phyloP scores from a whole-genome alignment of 805 yeast species.

The Blastobotrys mokoenaii region DNA sequence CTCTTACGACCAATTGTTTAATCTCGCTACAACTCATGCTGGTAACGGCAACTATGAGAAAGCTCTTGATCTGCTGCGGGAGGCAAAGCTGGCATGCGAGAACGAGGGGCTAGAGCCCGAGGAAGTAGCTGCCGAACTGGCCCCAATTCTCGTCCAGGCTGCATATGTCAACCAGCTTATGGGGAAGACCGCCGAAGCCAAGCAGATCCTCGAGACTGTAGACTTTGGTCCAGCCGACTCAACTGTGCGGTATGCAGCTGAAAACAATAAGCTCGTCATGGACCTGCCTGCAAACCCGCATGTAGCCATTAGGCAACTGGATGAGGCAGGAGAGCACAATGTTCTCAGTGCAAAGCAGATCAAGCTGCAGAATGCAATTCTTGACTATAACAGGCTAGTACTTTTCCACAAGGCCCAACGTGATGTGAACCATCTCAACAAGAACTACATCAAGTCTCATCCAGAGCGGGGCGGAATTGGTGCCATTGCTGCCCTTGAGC shows the following conservation, averaged over 20 bases:
- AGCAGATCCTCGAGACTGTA: slow-evolving; percentile 31
- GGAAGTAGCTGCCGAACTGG: slow-evolving; percentile 42
- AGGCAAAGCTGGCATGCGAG: slow-evolving; percentile 38
- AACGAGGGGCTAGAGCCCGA: slow-evolving; percentile 30
- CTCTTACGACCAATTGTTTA: slow-evolving; percentile 52
- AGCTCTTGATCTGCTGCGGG: slow-evolving; percentile 38
- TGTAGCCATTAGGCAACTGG: slow-evolving; percentile 12
- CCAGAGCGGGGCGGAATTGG: slow-evolving; percentile 13
- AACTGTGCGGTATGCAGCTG: slow-evolving; percentile 8
- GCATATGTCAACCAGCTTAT: slow-evolving; percentile 42
- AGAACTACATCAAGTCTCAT: slow-evolving; percentile 1
- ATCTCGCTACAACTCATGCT: slow-evolving; percentile 45
- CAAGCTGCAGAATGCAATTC: slow-evolving; percentile 11
- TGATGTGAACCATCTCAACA: slow-evolving; percentile 12
- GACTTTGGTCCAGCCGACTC: slow-evolving; percentile 13
- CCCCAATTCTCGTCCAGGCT: slow-evolving; percentile 51
- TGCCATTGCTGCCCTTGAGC: slow-evolving; percentile 4
- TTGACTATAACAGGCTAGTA: slow-evolving; percentile 34
- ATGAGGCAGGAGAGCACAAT: slow-evolving; percentile 23
- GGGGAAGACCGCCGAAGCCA: slow-evolving; percentile 31
- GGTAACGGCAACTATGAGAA: slow-evolving; percentile 32
- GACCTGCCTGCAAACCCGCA: slow-evolving; percentile 15
- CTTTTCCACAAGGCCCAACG: slow-evolving; percentile 32
- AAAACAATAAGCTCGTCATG: slow-evolving; percentile 12
- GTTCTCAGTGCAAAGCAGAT: slow-evolving; percentile 10